A percentile compares a stretch with the other conserved stretches of the same genome.
Conservation (phyloP, 768 basidiomycete species). For the Gymnopilus junonius region DNA sequence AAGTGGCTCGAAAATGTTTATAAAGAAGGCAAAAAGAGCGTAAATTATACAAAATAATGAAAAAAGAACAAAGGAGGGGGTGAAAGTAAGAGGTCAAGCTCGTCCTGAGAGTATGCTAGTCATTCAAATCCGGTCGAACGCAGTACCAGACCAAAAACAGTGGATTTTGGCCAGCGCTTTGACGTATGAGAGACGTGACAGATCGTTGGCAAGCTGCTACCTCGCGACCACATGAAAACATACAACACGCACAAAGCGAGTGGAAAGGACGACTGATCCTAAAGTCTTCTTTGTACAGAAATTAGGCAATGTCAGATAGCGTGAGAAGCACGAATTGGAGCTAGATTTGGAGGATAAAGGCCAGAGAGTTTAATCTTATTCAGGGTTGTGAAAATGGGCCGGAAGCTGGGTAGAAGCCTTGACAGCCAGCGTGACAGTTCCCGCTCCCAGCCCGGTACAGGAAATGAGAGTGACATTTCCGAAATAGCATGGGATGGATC, state of each 20-base stretch:
- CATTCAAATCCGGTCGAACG: neutral
- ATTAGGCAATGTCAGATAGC: neutral
- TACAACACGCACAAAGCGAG: neutral
- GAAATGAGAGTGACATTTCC: no score
- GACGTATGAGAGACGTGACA: neutral
- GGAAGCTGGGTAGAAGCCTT: neutral
- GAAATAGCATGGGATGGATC: no score
- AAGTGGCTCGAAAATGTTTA: neutral
- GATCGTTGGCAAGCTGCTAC: neutral
- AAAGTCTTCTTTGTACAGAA: neutral
- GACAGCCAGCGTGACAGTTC: slow-evolving; percentile 2
- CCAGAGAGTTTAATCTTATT: no score
- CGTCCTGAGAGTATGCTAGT: neutral
- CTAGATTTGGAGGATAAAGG: no score
- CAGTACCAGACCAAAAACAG: neutral
- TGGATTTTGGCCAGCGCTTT: neutral
- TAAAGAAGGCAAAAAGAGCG: neutral
- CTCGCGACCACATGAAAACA: neutral
- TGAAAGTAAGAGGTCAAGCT: neutral
- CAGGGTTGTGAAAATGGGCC: neutral
- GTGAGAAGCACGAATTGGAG: neutral
- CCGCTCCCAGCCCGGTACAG: no score
- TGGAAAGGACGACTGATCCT: neutral
- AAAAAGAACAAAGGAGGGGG: neutral
- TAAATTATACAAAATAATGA: neutral